phyloP scores from a whole-genome alignment of 768 basidiomycete species.

The button mushroom (Agaricus bisporus) region DNA sequence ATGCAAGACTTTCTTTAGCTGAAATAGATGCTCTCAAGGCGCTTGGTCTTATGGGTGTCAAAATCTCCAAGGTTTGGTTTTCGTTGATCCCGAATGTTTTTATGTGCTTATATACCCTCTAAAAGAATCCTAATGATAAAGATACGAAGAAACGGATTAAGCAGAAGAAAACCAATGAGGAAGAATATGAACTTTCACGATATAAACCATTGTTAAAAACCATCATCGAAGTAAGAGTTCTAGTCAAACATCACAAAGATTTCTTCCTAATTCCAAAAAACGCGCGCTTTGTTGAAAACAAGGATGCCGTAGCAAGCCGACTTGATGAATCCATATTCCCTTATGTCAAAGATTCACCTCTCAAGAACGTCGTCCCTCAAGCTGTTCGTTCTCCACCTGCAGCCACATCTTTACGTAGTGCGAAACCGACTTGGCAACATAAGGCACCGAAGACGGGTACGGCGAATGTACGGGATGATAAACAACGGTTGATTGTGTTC shows the following conservation, averaged over 20 bases:
- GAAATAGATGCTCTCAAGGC: slow-evolving; percentile 96
- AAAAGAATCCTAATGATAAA: slow-evolving; percentile 65
- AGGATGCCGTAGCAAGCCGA: slow-evolving; percentile 81
- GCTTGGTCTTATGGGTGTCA: slow-evolving; percentile 72
- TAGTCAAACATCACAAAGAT: not conserved
- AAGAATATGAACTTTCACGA: slow-evolving; percentile 94
- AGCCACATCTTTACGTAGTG: slow-evolving; percentile 73
- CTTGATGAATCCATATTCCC: slow-evolving; percentile 82
- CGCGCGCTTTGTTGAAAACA: not conserved
- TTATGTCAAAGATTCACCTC: slow-evolving; percentile 78
- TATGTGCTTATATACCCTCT: not conserved
- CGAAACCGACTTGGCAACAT: slow-evolving; percentile 81
- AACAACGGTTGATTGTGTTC: slow-evolving; percentile 83
- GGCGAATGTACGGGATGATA: slow-evolving; percentile 35
- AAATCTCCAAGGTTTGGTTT: slow-evolving; percentile 69
- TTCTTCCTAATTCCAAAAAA: not conserved
- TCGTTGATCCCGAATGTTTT: no score
- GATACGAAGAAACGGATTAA: slow-evolving; percentile 80
- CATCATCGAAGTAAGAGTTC: slow-evolving; percentile 68
- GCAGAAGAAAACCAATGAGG: slow-evolving; percentile 69
- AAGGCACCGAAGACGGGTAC: slow-evolving; percentile 53
- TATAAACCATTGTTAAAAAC: slow-evolving; percentile 80
- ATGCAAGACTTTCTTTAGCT: slow-evolving; percentile 78
- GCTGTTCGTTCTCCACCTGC: slow-evolving; percentile 19
- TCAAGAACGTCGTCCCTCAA: slow-evolving; percentile 48